A percentile compares a stretch with the other conserved stretches of the same genome.
Evolutionary conservation across 495 filamentous ascomycete species (phyloP).

Genomic region (Annulohypoxylon bovei): DNA sequence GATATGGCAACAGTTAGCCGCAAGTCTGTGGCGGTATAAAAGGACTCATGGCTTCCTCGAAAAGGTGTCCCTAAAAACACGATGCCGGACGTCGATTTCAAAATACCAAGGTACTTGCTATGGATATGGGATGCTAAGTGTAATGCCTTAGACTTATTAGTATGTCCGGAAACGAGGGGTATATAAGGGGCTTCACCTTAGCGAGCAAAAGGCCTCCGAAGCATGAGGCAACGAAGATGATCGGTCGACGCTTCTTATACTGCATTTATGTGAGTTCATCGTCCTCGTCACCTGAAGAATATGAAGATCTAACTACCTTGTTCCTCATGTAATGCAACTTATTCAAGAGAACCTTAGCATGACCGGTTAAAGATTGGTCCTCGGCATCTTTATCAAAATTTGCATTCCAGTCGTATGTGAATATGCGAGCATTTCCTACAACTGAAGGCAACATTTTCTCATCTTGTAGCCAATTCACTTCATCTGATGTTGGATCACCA

Average conservation of each 20-base stretch:
- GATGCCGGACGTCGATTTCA: background rate
- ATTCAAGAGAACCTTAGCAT: slow-evolving; percentile 22
- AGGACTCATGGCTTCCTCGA: background rate
- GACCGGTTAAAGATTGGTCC: slow-evolving; percentile 25
- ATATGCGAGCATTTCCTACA: slow-evolving; percentile 41
- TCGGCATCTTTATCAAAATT: slow-evolving; percentile 29
- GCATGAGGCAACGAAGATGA: background rate
- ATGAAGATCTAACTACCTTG: too few species aligned
- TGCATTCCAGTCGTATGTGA: slow-evolving; percentile 43
- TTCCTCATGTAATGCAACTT: too few species aligned
- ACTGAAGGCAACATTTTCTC: slow-evolving; percentile 40
- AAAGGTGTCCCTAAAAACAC: background rate
- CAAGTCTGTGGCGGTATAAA: too few species aligned
- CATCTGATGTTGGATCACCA: too few species aligned
- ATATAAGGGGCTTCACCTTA: background rate
- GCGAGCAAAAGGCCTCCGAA: background rate
- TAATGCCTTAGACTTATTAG: background rate
- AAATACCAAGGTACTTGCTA: background rate
- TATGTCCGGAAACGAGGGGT: too few species aligned
- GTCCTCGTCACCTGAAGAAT: too few species aligned
- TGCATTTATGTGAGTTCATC: background rate
- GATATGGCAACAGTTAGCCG: too few species aligned
- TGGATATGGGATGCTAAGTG: background rate
- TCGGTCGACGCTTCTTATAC: background rate
- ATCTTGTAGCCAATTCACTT: slow-evolving; percentile 46